Base-by-base conservation (phyloP, 108 stramenopile species). In the Cyclostephanos tholiformis region DNA sequence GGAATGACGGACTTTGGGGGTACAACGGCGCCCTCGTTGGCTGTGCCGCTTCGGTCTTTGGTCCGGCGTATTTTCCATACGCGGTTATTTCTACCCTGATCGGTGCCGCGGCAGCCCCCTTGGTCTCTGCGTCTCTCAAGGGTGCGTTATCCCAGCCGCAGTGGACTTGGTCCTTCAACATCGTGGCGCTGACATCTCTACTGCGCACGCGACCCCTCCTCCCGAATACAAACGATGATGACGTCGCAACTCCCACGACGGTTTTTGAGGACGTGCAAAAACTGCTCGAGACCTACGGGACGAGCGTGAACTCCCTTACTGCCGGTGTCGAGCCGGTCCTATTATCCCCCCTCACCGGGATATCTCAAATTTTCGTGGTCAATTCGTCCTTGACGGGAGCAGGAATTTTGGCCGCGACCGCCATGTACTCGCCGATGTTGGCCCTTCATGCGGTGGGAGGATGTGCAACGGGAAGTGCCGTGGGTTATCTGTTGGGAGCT, bases 1-100 rank as follows among this genome's bases (percentile, higher is more conserved):
- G 82, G 20, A 65, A 74, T 11, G 71, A 88, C 68, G 93, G 93
- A 4, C 70, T 94, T 11, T 80, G 49, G 61, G 86, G 86, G 19
- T 94, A 92, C 87, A 94, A 94, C 73, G 93, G 93, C 11, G 88
- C 85, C 17, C 76, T 94, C 51, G 81, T 94, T 16, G 93, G 93
- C 38, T 94, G 93, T 71, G 93, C 91, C 11, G 70, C 86, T 30
- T 85, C 91, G 6, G 91, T 88, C 29, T 91, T 92, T 76, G 84
- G 85, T 4, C 67, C 72, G 13, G 77, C 50, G 26, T 79, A 52
- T 74, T 20, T 36, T 58, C 86, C 73, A 71, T 69, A 35, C 39
- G 78, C 48, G n/a, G 39, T 72, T 0, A 52, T 60, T 19, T 62
- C 67, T 29, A 82, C 89, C 4, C 11, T 88, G 19, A 59, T 80